Percentiles rank a stretch among this genome's conserved stretches.
phyloP scores from a whole-genome alignment of 2,329 filamentous ascomycete genomes.

The Ceratocystis harringtonii region DNA sequence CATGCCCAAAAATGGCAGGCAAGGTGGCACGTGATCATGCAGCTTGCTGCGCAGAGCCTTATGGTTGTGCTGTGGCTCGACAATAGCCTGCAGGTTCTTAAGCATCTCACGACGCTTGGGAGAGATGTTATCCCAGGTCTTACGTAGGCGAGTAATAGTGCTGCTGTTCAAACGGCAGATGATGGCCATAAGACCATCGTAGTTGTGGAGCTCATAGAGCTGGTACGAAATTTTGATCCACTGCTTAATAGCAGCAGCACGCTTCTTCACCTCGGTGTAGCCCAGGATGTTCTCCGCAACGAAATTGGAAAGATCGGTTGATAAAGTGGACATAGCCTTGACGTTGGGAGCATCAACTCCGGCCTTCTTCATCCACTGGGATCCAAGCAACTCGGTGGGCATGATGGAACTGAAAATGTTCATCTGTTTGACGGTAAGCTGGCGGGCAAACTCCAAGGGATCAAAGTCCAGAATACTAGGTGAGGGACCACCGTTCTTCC shows the following conservation, averaged over 20 bases:
- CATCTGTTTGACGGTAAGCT: slow-evolving; percentile 86
- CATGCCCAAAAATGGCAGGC: slow-evolving; percentile 87
- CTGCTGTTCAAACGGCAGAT: slow-evolving; percentile 88
- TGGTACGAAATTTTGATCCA: slow-evolving; percentile 92
- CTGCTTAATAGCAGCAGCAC: slow-evolving; percentile 81
- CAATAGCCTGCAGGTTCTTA: slow-evolving; percentile 64
- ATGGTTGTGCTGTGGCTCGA: slow-evolving; percentile 85
- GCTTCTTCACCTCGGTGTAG: slow-evolving; percentile 80
- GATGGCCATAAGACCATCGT: slow-evolving; percentile 92
- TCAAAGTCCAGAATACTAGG: slow-evolving; percentile 83
- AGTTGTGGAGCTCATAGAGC: slow-evolving; percentile 83
- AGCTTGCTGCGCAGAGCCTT: slow-evolving; percentile 69
- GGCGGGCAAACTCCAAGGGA: slow-evolving; percentile 74
- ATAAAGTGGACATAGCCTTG: slow-evolving; percentile 81
- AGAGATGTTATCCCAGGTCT: slow-evolving; percentile 83
- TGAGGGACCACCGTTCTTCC: slow-evolving; percentile 54
- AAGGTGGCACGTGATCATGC: slow-evolving; percentile 75
- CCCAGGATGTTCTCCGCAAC: slow-evolving; percentile 87
- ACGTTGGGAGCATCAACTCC: slow-evolving; percentile 73
- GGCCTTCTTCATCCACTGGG: slow-evolving; percentile 85
- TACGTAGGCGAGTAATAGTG: slow-evolving; percentile 72
- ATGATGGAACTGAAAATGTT: slow-evolving; percentile 80
- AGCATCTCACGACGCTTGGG: slow-evolving; percentile 68
- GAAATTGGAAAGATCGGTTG: slow-evolving; percentile 81
- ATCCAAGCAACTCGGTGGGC: slow-evolving; percentile 78